Evolutionary conservation across 2,329 filamentous ascomycete species (phyloP), one percentile per base, ranked within the genome.

Genomic region (Xylariaceae sp.): DNA sequence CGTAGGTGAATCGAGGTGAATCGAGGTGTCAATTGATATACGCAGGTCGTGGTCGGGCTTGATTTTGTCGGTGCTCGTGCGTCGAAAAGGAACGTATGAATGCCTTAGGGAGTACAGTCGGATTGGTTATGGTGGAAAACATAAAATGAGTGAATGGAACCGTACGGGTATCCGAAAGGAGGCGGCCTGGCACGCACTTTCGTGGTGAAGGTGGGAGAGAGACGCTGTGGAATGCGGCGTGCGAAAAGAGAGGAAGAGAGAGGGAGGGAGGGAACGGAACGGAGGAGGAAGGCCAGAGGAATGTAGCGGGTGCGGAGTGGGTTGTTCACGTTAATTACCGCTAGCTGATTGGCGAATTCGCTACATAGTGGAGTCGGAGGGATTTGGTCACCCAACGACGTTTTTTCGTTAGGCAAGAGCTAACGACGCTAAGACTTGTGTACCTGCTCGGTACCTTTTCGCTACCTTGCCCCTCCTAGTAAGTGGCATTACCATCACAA

Each of bases 81-180:
- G 50, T 48, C 19, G 37, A 52, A 59, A 59, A 64, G 53, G 47
- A 64, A 53, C 40, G 64, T 61, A 58, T 52, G 56, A 53, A 55
- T 64, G 58, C 62, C 57, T 58, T 53, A 19, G 56, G 46, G 58
- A 61, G 52, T 59, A 62, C 54, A 60, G 55, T 57, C 62, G 59
- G 53, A 60, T 58, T 48, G 46, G 34, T 30, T 43, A 37, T 42
- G 54, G 49, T 42, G 40, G 47, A 47, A 53, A 32, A 50, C 50
- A 56, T 54, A 63, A 19, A 67, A 66, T 54, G 64, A 67, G 58
- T 60, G 64, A 65, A 67, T 59, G 56, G 54, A 59, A 57, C 51
- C 54, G 60, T 58, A 54, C 43, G 53, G 49, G 54, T 48, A 60
- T 49, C 53, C 49, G 48, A 53, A 51, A 45, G 55, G 55, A 49